Base-by-base conservation (phyloP, 23 red algal species). In the Cyanidiococcus yangmingshanensis region DNA sequence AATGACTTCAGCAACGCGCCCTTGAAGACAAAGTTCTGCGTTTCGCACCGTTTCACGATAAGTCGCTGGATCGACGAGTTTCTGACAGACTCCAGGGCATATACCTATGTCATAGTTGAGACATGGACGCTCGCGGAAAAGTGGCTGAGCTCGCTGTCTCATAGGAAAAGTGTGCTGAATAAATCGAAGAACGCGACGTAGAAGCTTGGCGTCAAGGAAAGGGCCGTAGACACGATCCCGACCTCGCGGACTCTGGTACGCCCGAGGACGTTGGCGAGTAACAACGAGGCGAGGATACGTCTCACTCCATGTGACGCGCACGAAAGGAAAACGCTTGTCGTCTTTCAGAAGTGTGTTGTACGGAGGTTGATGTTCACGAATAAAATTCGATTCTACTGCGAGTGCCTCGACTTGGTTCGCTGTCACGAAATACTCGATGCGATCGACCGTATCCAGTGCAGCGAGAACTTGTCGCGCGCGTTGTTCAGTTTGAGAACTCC, bases 51-150 rank as follows among this genome's bases (percentile, higher is more conserved):
- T 79, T 26, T 79, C 40, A 24, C 38, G 39, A 58, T 92, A 92
- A 0, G 82, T 76, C 15, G 39, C 18, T n/a, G 83, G 30, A 1
- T 71, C 32, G 12, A 92, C 79, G 37, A 86, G 80, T 29, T 82
- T 57, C 74, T 92, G 89, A 38, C 89, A 92, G 2, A 92, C 89
- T 31, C 89, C 89, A 0, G 89, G 89, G 51, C 89, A 92, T 57
- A 83, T 39, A 1, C 89, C 89, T 0, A 87, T 58, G 58, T 92
- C 83, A 57, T 87, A 92, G 38, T 92, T 92, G 68, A 92, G 77
- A 45, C 89, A 92, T 27, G 83, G 83, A 31, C 89, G 83, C 36
- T 86, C 79, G 0, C 74, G 39, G 68, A 80, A 81, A 50, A 92
- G 50, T 0, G 39, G 63, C 57, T 35, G 33, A 2, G 40, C 50